A percentile compares a stretch with the other conserved stretches of the same genome.
phyloP scores from a whole-genome alignment of 352 stramenopile genomes.

The Globisporangium nagaii region DNA sequence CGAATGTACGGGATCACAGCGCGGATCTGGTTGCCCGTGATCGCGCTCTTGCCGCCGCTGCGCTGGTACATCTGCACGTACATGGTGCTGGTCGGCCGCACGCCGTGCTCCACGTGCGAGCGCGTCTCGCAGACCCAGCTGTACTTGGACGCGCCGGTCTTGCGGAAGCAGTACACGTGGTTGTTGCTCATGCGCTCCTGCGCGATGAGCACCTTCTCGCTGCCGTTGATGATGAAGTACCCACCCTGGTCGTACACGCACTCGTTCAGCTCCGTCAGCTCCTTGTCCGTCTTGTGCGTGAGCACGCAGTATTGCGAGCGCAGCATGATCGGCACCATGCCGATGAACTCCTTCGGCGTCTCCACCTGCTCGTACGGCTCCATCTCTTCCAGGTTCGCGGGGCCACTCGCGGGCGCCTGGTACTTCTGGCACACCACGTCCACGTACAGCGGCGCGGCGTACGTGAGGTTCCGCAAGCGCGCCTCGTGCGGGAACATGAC shows the following conservation, averaged over 20 bases:
- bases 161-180: slow-evolving; percentile 99
- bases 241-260: slow-evolving; percentile 99
- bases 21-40: slow-evolving; percentile 98
- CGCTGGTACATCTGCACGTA: slow-evolving; percentile 99
- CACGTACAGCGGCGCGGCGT: slow-evolving; percentile 97
- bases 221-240: slow-evolving; percentile 99
- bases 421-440: slow-evolving; percentile 96
- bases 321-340: slow-evolving; percentile 99
- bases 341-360: slow-evolving; percentile 94
- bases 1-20: slow-evolving; percentile 98
- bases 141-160: slow-evolving; percentile 97
- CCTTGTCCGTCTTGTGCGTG: slow-evolving; percentile 90
- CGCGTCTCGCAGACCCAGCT: slow-evolving; percentile 96
- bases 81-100: slow-evolving; percentile 95
- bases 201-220: slow-evolving; percentile 98
- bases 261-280: slow-evolving; percentile 94
- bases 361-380: slow-evolving; percentile 85
- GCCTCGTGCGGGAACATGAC: slow-evolving; percentile 99
- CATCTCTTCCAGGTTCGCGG: slow-evolving; percentile 80
- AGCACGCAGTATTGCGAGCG: slow-evolving; percentile 95
- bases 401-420: slow-evolving; percentile 50
- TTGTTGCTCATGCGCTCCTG: slow-evolving; percentile 99
- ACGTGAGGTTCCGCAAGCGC: slow-evolving; percentile 98
- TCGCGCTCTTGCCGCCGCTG: slow-evolving; percentile 89
- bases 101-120: slow-evolving; percentile 94